Base-by-base conservation (phyloP, 2,329 filamentous ascomycete species). In the Dryadomyces quercivorus region DNA sequence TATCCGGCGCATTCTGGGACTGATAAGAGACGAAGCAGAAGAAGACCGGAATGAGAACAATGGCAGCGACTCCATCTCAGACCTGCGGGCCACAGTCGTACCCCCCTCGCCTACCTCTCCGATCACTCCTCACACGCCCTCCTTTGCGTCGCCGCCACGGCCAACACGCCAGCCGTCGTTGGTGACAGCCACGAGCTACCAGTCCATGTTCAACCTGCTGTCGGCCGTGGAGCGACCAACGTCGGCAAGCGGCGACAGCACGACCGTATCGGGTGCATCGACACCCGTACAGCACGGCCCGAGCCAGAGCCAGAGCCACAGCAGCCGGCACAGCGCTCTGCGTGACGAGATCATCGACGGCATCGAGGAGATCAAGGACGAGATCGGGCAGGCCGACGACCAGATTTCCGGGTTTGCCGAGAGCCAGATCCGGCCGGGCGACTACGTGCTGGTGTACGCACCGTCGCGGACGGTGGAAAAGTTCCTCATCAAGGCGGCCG, bases 341-440 rank as follows among this genome's bases (percentile, higher is more conserved):
- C 86, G 90, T 57, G 88, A 88, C 15, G 93, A 97, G 69, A 86
- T 97, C 26, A 84, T 96, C 60, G 88, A 93, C 62, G 93, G 91
- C 45, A 96, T 98, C 63, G 84, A 89, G 63, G 93, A 98, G 67
- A 90, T 98, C 57, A 87, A 95, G 68, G 93, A 98, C 65, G 93
- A 98, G 70, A 84, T 98, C 55, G 85, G 86, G 60, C 86, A 92
- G 65, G 90, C 90, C 8, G 93, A 96, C 65, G 89, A 95, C 64
- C 90, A 95, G 69, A 94, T 98, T 62, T 88, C 92, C 2, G 82
- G 83, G 21, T 86, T 90, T 60, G 88, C 91, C 2, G 85, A 95
- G 59, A 88, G 94, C 50, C 88, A 96, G 68, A 95, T 98, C 59
- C 88, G 95, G 66, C 87, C 88, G 1, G 90, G 92, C 65, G 92